phyloP scores from a whole-genome alignment of 2,329 filamentous ascomycete genomes.

The Colletotrichum nymphaeae region DNA sequence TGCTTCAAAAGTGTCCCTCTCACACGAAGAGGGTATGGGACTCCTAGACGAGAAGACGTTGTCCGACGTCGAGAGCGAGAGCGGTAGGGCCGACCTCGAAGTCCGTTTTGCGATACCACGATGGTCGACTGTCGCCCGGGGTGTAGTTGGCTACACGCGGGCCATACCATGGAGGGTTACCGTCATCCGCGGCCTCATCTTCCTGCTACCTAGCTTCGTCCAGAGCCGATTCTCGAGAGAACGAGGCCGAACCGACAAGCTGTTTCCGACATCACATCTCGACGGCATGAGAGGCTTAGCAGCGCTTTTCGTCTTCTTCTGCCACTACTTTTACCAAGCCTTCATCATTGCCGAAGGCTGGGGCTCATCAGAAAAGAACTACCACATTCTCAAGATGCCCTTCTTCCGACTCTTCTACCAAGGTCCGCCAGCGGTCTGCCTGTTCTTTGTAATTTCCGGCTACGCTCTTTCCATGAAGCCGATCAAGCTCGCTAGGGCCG shows the following conservation, averaged over 20 bases:
- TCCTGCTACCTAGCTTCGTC: conserved; percentile 65
- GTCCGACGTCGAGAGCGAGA: conserved; percentile 58
- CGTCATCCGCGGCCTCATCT: conserved; percentile 53
- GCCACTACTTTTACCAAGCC: conserved; percentile 65
- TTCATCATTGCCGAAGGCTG: conserved; percentile 64
- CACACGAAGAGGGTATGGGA: conserved; percentile 56
- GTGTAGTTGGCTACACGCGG: conserved; percentile 42
- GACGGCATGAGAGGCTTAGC: conserved; percentile 69
- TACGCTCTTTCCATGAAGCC: conserved; percentile 69
- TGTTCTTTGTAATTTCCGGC: conserved; percentile 73
- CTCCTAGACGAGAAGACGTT: conserved; percentile 57
- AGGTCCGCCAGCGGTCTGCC: conserved; percentile 66
- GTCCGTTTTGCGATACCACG: conserved; percentile 42
- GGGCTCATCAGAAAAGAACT: conserved; percentile 57
- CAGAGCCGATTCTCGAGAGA: conserved; percentile 56
- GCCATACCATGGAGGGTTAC: conserved; percentile 50
- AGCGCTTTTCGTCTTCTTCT: conserved; percentile 67
- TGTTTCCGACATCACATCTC: conserved; percentile 67
- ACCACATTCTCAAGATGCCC: conserved; percentile 62
- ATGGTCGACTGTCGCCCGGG: conserved; percentile 47
- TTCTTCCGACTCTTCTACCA: conserved; percentile 65
- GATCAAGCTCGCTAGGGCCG: conserved; percentile 56
- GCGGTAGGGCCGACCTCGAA: conserved; percentile 52
- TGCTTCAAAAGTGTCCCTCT: conserved; percentile 46
- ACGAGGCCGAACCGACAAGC: conserved; percentile 51